Evolutionary conservation across 352 stramenopile species (phyloP), one percentile per base, ranked within the genome.

Genomic region (Phytopythium montanum): DNA sequence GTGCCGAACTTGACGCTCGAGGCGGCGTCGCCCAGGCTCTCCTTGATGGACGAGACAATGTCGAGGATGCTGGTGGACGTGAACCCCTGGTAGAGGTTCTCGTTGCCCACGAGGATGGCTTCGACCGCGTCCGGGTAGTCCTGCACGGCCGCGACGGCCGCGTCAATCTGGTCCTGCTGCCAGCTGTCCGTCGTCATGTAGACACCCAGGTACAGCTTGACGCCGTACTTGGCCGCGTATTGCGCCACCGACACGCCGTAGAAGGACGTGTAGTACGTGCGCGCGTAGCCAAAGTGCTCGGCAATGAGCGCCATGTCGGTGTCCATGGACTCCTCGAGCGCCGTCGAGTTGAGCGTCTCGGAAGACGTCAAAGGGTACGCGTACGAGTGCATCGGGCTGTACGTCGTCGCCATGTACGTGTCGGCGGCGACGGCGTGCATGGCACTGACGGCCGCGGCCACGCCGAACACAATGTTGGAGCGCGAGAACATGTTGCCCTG

Each of bases 211-310:
- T 81, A 81, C 18, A 88, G 54, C 64, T 85, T 82, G 29, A 88
- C 29, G n/a, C 68, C 65, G 59, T 85, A 73, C 64, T 75, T 73
- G 25, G 59, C 62, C 0, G 75, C 75, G 54, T 77, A 80, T 44
- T 72, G 60, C 23, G 76, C 68, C 4, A 85, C 61, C 38, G 69
- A 60, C 33, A 84, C 76, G 39, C 72, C 75, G 39, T 68, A 82
- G 50, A 75, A 81, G 53, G 79, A 68, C 55, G 80, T 73, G 65
- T 88, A 76, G 64, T 81, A 90, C 25, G 77, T 90, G 44, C 75
- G 77, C 53, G 85, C 73, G 44, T 80, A 68, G 3, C 68, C 79
- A 62, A 86, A 79, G 29, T 73, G 64, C 55, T 76, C 31, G 28
- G 61, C 66, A 41, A 87, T 74, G 36, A 79, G 65, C 9, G 38